phyloP scores from a whole-genome alignment of 106 monocot genomes.

The Amphibolis antarctica region DNA sequence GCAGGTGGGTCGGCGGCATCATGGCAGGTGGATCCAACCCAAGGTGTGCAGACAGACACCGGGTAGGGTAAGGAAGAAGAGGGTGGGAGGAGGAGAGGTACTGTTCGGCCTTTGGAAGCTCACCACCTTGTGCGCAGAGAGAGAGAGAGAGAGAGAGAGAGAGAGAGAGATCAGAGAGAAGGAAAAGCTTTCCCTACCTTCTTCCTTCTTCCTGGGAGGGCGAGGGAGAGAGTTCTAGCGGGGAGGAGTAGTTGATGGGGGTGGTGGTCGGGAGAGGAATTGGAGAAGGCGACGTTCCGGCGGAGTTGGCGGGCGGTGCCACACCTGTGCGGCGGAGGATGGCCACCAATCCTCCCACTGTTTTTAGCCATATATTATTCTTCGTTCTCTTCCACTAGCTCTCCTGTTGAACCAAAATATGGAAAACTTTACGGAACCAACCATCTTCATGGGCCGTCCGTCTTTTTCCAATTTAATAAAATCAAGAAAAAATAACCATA shows the following conservation, averaged over 20 bases:
- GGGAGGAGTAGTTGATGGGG: background rate
- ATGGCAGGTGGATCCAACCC: background rate
- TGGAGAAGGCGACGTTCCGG: slow-evolving; percentile 1
- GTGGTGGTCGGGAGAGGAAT: background rate
- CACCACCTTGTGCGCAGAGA: background rate
- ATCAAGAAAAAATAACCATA: too few relatives aligned
- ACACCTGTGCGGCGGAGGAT: background rate
- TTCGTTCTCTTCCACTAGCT: background rate
- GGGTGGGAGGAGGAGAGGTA: background rate
- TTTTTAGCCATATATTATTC: background rate
- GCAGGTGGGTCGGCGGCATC: slow-evolving; percentile 1
- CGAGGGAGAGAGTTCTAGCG: background rate
- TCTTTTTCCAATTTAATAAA: too few relatives aligned
- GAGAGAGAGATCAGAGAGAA: background rate
- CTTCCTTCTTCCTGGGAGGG: background rate
- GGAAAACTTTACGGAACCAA: background rate
- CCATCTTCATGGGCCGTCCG: too few relatives aligned
- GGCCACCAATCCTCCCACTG: background rate
- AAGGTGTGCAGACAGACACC: background rate
- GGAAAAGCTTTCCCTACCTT: background rate
- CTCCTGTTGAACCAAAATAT: background rate
- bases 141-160: background rate
- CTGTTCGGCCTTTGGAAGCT: background rate
- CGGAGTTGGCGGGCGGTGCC: background rate
- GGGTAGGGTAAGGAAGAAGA: background rate